These are phyloP conservation scores for Hypoxylon crocopeplum DNA, from an alignment of 495 filamentous ascomycete species.

Conservation along the genomic window DNA sequence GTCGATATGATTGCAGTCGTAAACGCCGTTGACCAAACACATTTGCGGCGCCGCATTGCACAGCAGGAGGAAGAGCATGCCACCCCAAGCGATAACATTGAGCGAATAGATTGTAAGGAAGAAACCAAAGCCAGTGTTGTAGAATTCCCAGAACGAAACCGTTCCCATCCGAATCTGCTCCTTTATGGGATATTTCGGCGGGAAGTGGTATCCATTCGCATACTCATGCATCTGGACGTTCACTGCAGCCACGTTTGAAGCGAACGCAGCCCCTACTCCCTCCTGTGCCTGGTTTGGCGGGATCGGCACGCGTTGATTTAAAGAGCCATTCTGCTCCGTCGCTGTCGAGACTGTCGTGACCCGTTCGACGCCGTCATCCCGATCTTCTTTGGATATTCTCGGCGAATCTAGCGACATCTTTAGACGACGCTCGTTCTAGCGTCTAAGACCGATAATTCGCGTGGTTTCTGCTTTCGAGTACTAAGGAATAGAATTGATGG, in stretches of 20 bases:
- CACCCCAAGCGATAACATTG: slow-evolving; percentile 85
- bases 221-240: slow-evolving; percentile 33
- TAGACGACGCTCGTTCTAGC: slow-evolving; percentile 2
- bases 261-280: slow-evolving; percentile 11
- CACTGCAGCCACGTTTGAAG: slow-evolving; percentile 17
- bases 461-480: not conserved
- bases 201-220: slow-evolving; percentile 73
- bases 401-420: slow-evolving; percentile 35
- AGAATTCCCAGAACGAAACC: slow-evolving; percentile 62
- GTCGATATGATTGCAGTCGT: slow-evolving; percentile 76
- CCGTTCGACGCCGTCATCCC: slow-evolving; percentile 29
- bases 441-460: slow-evolving; percentile 1
- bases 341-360: slow-evolving; percentile 31
- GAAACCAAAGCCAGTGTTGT: slow-evolving; percentile 72
- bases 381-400: slow-evolving; percentile 25
- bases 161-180: slow-evolving; percentile 63
- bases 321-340: slow-evolving; percentile 25
- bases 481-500: not conserved
- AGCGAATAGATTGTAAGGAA: slow-evolving; percentile 79
- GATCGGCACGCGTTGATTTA: slow-evolving; percentile 24
- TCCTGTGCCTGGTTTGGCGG: slow-evolving; percentile 15
- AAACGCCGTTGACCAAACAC: slow-evolving; percentile 60
- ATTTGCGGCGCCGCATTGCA: slow-evolving; percentile 78
- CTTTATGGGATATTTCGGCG: slow-evolving; percentile 68
- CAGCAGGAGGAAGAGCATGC: slow-evolving; percentile 86